phyloP scores from a whole-genome alignment of 257 asterid species.

The Echites panduratus region DNA sequence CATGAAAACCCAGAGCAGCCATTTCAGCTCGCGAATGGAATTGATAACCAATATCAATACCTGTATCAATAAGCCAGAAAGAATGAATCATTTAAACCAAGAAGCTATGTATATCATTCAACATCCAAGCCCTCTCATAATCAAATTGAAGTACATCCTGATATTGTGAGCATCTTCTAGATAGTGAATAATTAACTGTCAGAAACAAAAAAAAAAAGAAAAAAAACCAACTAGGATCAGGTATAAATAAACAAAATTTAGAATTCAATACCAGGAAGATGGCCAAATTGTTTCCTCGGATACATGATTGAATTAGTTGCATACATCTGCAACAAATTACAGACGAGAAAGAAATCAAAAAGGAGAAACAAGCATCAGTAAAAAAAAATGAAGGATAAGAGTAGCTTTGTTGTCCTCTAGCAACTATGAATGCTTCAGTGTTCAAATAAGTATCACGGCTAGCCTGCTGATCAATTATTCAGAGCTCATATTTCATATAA shows the following conservation, averaged over 20 bases:
- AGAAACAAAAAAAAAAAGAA: neutral
- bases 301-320: slow-evolving; percentile 12
- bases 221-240: neutral
- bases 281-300: slow-evolving; percentile 9
- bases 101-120: neutral
- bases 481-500: neutral
- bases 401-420: neutral
- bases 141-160: neutral
- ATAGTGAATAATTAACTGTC: neutral
- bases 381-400: neutral
- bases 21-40: slow-evolving; percentile 86
- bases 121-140: neutral
- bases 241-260: neutral
- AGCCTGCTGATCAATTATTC: neutral
- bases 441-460: neutral
- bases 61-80: slow-evolving; percentile 6
- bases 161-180: neutral
- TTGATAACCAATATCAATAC: slow-evolving; percentile 38
- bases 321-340: slow-evolving; percentile 4
- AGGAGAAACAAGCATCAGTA: neutral
- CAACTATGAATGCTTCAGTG: neutral
- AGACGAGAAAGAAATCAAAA: neutral
- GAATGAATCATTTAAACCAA: neutral
- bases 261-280: slow-evolving; percentile 13
- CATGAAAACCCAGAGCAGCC: slow-evolving; percentile 80